Evolutionary conservation across 2,329 filamentous ascomycete species (phyloP).

Genomic region (Ophiostoma quercus): DNA sequence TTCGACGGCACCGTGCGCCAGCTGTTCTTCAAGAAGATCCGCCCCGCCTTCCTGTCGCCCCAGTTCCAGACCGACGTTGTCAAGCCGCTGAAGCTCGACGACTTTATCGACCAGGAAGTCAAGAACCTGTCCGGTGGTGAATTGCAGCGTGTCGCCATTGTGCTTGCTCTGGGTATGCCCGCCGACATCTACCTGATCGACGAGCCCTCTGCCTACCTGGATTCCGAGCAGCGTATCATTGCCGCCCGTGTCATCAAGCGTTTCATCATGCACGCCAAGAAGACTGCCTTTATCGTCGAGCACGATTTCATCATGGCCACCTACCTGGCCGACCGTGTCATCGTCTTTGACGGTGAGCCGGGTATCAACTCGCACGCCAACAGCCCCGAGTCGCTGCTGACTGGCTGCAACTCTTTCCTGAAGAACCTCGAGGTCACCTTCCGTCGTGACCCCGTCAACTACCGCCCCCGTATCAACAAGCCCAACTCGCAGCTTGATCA

Average conservation of each 20-base stretch:
- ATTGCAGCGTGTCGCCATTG: slow-evolving; percentile 97
- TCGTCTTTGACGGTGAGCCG: slow-evolving; percentile 94
- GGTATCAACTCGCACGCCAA: slow-evolving; percentile 86
- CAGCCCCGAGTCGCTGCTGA: slow-evolving; percentile 82
- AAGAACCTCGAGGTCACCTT: slow-evolving; percentile 97
- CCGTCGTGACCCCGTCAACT: slow-evolving; percentile 94
- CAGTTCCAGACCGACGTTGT: slow-evolving; percentile 99
- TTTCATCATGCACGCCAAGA: slow-evolving; percentile 99
- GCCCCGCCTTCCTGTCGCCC: slow-evolving; percentile 88
- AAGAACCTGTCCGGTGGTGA: slow-evolving; percentile 99
- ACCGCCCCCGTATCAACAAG: slow-evolving; percentile 98
- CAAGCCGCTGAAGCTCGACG: slow-evolving; percentile 97
- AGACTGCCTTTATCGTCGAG: slow-evolving; percentile 98
- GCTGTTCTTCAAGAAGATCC: slow-evolving; percentile 99
- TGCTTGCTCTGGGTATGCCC: slow-evolving; percentile 88
- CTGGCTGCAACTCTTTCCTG: slow-evolving; percentile 93
- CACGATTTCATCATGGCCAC: slow-evolving; percentile 93
- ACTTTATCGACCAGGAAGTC: slow-evolving; percentile 99
- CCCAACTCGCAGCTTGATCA: slow-evolving; percentile 90
- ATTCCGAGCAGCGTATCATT: slow-evolving; percentile 98
- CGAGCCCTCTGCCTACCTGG: slow-evolving; percentile 93
- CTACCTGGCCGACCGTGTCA: slow-evolving; percentile 78
- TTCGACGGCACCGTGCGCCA: slow-evolving; percentile 95
- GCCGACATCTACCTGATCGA: slow-evolving; percentile 99
- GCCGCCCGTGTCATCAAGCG: slow-evolving; percentile 97